Conservation (phyloP, 495 filamentous ascomycete genomes). For the Talaromyces stipitatus region DNA sequence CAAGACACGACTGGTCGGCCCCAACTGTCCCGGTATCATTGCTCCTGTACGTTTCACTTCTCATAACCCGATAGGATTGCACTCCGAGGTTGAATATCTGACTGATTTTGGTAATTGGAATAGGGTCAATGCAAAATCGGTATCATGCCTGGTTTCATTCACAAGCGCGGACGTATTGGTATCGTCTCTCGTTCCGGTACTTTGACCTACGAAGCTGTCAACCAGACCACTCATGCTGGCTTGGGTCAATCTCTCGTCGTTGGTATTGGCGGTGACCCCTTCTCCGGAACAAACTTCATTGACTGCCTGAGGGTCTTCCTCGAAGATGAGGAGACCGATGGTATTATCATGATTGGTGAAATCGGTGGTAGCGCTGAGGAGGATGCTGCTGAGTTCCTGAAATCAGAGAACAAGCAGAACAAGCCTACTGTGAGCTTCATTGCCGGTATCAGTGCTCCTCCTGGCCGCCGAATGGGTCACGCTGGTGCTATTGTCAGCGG, state of each 20-base stretch:
- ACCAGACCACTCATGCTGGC: constrained; percentile 95
- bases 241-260: constrained; percentile 97
- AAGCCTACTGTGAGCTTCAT: constrained; percentile 98
- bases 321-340: constrained; percentile 91
- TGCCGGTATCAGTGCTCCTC: constrained; percentile 93
- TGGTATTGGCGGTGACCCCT: constrained; percentile 97
- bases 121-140: constrained; percentile 99
- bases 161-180: constrained; percentile 97
- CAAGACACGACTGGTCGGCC: constrained; percentile 93
- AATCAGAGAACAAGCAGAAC: constrained; percentile 78
- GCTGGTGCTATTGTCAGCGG: constrained; percentile 95
- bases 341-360: constrained; percentile 99
- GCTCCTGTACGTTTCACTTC: constrained; percentile 51
- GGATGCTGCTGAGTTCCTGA: constrained; percentile 94
- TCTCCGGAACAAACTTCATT: constrained; percentile 99
- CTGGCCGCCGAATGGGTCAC: constrained; percentile 96
- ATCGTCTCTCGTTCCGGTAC: constrained; percentile 98
- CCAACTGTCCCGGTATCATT: constrained; percentile 98
- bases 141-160: constrained; percentile 99
- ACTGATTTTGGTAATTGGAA: constrained; percentile 6
- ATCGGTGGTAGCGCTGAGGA: constrained; percentile 97
- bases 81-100: not conserved
- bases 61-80: not conserved
- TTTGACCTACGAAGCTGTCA: constrained; percentile 98
- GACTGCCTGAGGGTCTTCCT: constrained; percentile 97